phyloP scores from a whole-genome alignment of 148 eudicot genomes.

The Limonium bicolor region DNA sequence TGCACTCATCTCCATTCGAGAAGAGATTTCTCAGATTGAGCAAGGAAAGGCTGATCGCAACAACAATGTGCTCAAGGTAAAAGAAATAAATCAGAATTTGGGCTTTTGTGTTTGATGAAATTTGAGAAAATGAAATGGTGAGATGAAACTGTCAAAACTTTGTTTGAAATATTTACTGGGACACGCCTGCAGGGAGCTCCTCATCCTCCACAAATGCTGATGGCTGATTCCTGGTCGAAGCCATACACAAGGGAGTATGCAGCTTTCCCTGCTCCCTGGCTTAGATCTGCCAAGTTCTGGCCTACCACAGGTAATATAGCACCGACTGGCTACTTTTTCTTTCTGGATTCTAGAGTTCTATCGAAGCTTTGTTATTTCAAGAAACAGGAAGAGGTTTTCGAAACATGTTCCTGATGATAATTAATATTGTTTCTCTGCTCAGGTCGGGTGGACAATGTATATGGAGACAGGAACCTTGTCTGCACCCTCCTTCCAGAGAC shows the following conservation, averaged over 20 bases:
- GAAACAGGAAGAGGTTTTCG: neutral
- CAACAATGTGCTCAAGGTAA: conserved; percentile 95
- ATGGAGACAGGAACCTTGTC: conserved; percentile 89
- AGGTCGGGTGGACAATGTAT: conserved; percentile 94
- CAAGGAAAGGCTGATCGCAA: conserved; percentile 67
- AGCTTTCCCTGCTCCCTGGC: conserved; percentile 94
- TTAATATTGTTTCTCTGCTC: neutral
- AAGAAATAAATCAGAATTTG: too few relatives aligned
- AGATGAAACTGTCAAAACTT: conserved; percentile 10
- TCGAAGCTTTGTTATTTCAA: neutral
- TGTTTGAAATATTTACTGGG: too few relatives aligned
- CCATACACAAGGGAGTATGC: conserved; percentile 97
- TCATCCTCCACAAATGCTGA: conserved; percentile 83
- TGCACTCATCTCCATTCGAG: conserved; percentile 88
- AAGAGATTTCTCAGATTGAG: conserved; percentile 84
- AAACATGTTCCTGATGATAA: neutral
- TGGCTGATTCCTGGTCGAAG: conserved; percentile 90
- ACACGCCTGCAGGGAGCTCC: conserved; percentile 99
- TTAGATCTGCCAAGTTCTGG: conserved; percentile 86
- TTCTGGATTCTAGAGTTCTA: neutral
- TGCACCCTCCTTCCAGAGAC: conserved; percentile 82
- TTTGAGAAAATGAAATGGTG: too few relatives aligned
- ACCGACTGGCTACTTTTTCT: neutral
- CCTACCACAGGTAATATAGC: conserved; percentile 78
- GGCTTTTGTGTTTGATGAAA: too few relatives aligned